These are phyloP conservation scores for Cicer chorassanicum DNA, from an alignment of 306 rosid genomes.

Conservation along the genomic window DNA sequence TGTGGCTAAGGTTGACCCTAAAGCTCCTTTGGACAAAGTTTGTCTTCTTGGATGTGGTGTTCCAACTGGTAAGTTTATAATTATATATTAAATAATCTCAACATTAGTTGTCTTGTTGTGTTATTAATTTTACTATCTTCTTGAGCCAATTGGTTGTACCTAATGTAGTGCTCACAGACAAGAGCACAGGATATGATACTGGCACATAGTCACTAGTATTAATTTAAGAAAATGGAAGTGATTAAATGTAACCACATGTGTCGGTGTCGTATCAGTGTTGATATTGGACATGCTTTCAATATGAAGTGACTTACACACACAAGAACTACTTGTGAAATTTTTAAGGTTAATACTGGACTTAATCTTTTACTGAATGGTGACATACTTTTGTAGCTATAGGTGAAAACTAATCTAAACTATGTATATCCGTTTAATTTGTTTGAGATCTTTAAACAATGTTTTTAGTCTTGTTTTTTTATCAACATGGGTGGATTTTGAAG, in stretches of 20 bases:
- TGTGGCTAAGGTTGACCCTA: conserved; percentile 87
- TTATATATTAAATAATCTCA: background rate
- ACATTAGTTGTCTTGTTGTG: background rate
- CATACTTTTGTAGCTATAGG: background rate
- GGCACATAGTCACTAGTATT: background rate
- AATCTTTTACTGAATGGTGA: background rate
- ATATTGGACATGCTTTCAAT: background rate
- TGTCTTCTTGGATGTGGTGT: conserved; percentile 98
- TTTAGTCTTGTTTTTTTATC: background rate
- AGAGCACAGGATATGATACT: background rate
- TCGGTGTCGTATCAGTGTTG: background rate
- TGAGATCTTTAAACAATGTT: conserved; percentile 34
- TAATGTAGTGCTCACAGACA: background rate
- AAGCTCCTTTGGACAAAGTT: conserved; percentile 88
- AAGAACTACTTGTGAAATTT: background rate
- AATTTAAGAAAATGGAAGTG: background rate
- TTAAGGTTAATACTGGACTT: background rate
- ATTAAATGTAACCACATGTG: background rate
- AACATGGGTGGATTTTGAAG: conserved; percentile 21
- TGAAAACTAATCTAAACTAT: background rate
- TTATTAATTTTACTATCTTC: background rate
- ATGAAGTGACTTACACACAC: background rate
- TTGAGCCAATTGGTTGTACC: background rate
- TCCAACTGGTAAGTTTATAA: conserved; percentile 57
- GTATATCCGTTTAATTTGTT: background rate